Evolutionary conservation across 345 rosid species (phyloP).

Genomic region (Pelargonium nanum): DNA sequence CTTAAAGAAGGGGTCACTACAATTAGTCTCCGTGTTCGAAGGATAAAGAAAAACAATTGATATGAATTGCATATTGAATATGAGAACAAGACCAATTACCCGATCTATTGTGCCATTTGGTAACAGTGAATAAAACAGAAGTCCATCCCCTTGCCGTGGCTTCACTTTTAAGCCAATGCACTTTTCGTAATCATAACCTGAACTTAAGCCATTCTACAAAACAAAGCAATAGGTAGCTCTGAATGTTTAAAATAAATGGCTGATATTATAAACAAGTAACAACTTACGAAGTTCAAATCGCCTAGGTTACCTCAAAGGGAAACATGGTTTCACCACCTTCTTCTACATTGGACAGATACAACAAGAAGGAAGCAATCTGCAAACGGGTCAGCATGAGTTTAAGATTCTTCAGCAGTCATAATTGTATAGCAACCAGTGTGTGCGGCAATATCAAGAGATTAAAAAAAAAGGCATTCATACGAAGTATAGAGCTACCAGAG

Average conservation of each 20-base stretch:
- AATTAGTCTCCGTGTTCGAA: neutral
- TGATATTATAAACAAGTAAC: neutral
- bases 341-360: constrained; percentile 53
- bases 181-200: constrained; percentile 32
- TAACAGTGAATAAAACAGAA: constrained; percentile 47
- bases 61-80: neutral
- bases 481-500: neutral
- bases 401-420: neutral
- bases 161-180: constrained; percentile 54
- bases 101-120: constrained; percentile 54
- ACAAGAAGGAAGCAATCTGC: constrained; percentile 51
- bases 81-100: constrained; percentile 13
- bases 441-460: neutral
- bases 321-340: constrained; percentile 71
- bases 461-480: neutral
- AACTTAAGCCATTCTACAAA: constrained; percentile 39
- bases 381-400: neutral
- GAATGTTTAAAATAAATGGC: neutral
- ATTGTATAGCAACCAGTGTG: neutral
- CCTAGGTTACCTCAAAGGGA: constrained; percentile 47
- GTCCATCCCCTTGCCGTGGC: constrained; percentile 59
- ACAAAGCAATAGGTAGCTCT: constrained; percentile 1
- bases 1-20: no score
- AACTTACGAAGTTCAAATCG: neutral
- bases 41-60: neutral